Conservation (phyloP, 495 filamentous ascomycete genomes). For the Penicillium roqueforti region DNA sequence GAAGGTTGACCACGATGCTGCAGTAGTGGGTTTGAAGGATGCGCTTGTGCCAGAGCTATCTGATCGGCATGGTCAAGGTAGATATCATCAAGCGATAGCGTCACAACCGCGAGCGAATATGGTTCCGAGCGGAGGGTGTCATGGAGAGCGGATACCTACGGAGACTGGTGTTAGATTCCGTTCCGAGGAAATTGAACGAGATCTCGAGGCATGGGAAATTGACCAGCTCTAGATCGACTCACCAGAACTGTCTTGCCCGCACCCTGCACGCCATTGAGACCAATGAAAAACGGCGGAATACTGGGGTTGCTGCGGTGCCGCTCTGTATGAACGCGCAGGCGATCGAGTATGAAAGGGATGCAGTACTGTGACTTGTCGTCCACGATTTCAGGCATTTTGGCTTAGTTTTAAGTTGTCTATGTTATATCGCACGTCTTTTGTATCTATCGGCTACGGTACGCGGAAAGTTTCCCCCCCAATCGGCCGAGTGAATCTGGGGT, state of each 20-base stretch:
- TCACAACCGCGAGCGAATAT: slow-evolving; percentile 65
- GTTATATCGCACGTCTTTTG: not conserved
- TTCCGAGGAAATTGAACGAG: slow-evolving; percentile 6
- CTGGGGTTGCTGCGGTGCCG: slow-evolving; percentile 30
- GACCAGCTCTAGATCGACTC: slow-evolving; percentile 12
- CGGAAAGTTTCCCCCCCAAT: slow-evolving; percentile 4
- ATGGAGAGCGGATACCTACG: slow-evolving; percentile 60
- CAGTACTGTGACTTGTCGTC: slow-evolving; percentile 87
- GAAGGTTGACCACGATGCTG: slow-evolving; percentile 80
- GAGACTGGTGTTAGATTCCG: slow-evolving; percentile 1
- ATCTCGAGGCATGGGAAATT: slow-evolving; percentile 3
- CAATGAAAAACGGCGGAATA: slow-evolving; percentile 56
- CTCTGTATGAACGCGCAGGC: slow-evolving; percentile 50
- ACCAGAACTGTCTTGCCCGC: slow-evolving; percentile 89
- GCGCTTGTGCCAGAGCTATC: slow-evolving; percentile 53
- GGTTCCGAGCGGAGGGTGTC: slow-evolving; percentile 61
- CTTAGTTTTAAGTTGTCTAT: too few species aligned
- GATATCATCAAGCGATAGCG: slow-evolving; percentile 87
- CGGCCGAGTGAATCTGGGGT: slow-evolving; percentile 9
- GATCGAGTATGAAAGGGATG: slow-evolving; percentile 77
- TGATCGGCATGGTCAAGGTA: slow-evolving; percentile 76
- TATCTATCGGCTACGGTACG: not conserved
- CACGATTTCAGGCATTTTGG: slow-evolving; percentile 52
- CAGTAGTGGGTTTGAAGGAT: slow-evolving; percentile 70
- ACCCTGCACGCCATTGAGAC: slow-evolving; percentile 70